phyloP scores from a whole-genome alignment of 2,329 filamentous ascomycete species.

The Ophiostoma triangulosporum region DNA sequence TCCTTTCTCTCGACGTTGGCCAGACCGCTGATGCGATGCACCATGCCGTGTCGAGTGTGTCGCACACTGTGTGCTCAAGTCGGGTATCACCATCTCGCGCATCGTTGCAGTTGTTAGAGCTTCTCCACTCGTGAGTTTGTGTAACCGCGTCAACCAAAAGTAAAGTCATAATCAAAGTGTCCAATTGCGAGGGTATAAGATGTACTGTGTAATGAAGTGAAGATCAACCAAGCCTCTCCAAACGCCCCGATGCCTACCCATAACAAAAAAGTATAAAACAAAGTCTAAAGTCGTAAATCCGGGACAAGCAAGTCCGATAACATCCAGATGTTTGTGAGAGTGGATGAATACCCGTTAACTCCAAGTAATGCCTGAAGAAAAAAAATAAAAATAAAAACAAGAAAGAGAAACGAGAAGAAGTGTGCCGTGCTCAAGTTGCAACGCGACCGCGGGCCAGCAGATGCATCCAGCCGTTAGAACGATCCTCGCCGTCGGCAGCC shows the following conservation, averaged over 20 bases:
- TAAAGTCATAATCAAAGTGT: background rate
- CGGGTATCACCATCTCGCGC: background rate
- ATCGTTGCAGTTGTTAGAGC: background rate
- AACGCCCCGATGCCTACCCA: background rate
- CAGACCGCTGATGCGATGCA: background rate
- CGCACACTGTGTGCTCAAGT: background rate
- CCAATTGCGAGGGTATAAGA: background rate
- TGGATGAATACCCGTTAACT: background rate
- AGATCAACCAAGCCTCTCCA: background rate
- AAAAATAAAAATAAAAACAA: background rate
- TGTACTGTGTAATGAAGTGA: background rate
- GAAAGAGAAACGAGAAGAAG: background rate
- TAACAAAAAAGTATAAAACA: background rate
- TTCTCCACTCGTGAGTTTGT: background rate
- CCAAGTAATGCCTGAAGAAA: background rate
- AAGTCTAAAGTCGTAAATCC: background rate
- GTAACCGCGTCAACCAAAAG: background rate
- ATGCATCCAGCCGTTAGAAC: slow-evolving; percentile 20
- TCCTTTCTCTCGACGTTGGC: background rate
- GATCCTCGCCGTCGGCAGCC: slow-evolving; percentile 20
- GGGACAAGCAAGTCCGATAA: background rate
- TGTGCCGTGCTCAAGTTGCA: background rate
- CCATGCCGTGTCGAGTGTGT: background rate
- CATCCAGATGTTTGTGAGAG: background rate
- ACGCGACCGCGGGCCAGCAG: slow-evolving; percentile 24